Conservation (phyloP, 345 rosid species). For the Theobroma cacao region DNA sequence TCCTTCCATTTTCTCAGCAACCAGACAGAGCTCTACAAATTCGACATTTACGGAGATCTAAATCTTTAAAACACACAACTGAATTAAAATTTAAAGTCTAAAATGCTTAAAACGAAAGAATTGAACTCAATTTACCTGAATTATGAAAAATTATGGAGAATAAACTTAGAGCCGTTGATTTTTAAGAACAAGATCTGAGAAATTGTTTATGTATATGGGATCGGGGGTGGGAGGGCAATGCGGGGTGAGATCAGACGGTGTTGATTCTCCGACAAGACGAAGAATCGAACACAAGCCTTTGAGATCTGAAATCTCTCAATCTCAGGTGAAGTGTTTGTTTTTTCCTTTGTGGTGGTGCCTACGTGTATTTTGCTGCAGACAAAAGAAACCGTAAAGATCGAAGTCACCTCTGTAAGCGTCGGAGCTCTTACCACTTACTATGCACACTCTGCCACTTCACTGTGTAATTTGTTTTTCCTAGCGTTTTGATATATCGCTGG, state of each 20-base stretch:
- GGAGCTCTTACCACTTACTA: neutral
- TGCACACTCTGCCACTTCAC: neutral
- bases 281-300: slow-evolving; percentile 23
- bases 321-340: neutral
- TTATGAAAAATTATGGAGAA: neutral
- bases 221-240: neutral
- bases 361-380: slow-evolving; percentile 8
- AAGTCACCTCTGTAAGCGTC: neutral
- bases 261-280: slow-evolving; percentile 15
- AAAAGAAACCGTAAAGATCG: neutral
- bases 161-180: neutral
- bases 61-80: neutral
- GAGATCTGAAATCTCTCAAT: slow-evolving; percentile 14
- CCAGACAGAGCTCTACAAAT: slow-evolving; percentile 13
- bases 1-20: slow-evolving; percentile 1
- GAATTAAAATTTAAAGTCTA: neutral
- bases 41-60: neutral
- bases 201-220: neutral
- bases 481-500: too few relatives aligned
- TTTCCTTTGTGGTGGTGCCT: neutral
- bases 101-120: neutral
- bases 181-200: neutral
- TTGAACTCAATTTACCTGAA: neutral
- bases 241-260: slow-evolving; percentile 18
- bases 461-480: too few relatives aligned